phyloP scores from a whole-genome alignment of 129 eudicot genomes.

The Glebionis coronaria region DNA sequence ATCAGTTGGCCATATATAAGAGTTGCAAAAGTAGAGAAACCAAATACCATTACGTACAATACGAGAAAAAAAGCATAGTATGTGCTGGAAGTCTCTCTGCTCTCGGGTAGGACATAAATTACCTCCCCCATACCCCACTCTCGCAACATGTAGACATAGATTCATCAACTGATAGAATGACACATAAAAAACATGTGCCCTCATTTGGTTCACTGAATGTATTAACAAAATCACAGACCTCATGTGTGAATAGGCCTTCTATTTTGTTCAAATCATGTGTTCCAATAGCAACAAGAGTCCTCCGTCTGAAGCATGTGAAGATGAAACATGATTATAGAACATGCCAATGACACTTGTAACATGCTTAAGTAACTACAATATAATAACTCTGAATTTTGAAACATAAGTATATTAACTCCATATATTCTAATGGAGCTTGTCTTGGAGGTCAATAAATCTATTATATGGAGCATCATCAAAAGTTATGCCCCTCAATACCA shows the following conservation, averaged over 20 bases:
- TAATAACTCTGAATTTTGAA: not conserved
- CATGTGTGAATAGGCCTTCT: constrained; percentile 90
- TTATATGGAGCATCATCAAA: constrained; percentile 86
- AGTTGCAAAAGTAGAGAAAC: not conserved
- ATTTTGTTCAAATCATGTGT: constrained; percentile 93
- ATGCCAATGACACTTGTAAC: not conserved
- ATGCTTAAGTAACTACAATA: not conserved
- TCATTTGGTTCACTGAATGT: not conserved
- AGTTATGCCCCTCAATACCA: constrained; percentile 85
- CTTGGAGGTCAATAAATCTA: constrained; percentile 98
- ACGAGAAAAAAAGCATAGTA: not conserved
- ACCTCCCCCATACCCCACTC: no score
- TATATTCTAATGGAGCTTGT: constrained; percentile 93
- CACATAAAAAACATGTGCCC: not conserved
- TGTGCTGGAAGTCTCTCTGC: no score
- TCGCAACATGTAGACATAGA: not conserved
- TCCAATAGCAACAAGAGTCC: constrained; percentile 95
- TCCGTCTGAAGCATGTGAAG: constrained; percentile 48
- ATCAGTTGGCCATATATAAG: not conserved
- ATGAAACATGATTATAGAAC: constrained; percentile 1
- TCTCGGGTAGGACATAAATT: no score
- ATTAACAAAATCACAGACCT: constrained; percentile 49
- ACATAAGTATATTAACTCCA: constrained; percentile 58
- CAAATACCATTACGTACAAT: not conserved
- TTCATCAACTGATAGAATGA: not conserved